Evolutionary conservation across 768 basidiomycete genomes (phyloP), one percentile per base, ranked within the genome.

Genomic region (Sporobolomyces pararoseus): DNA sequence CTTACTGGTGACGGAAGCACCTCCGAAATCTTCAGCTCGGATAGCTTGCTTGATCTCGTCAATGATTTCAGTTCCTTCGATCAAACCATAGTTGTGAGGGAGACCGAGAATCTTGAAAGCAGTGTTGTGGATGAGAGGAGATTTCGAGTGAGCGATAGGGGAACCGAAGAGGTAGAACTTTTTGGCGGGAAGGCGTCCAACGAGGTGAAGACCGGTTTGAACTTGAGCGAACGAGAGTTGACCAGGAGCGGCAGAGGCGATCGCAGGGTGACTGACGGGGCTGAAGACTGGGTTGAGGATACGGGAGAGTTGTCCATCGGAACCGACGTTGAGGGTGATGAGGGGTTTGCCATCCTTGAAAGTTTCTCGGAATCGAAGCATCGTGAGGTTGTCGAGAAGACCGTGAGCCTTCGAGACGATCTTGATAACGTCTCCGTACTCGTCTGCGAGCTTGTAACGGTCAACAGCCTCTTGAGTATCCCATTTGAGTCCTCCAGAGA

Each of bases 121-220:
- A 3, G 90, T 88, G 79, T 97, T 98, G 80, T 99, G 96, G 44
- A 99, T 80, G 3, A 88, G 88, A 0, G 96, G 96, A 0, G 92
- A 95, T 84, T 91, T 88, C 3, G 92, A 96, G 68, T 90, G 86
- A 0, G 84, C 80, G 76, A 98, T 94, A 6, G 95, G 96, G 4
- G 82, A 87, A 7, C 96, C 96, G 75, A 96, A 90, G 58, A 98
- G 84, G 82, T 86, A 91, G 82, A 90, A 95, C 58, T 83, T 82
- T 71, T 84, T 86, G 4, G 86, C 74, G 3, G 91, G 90, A 10
- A 90, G 82, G 52, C 88, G 82, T 2, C 96, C 95, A 27, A 93
- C 81, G 16, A 97, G 83, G 76, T 89, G 83, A 47, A 96, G 82
- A 0, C 88, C 91, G 37, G 82, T 82, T 75, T 95, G 90, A 62